phyloP scores from a whole-genome alignment of 345 rosid genomes.

The Iberis pinnata region DNA sequence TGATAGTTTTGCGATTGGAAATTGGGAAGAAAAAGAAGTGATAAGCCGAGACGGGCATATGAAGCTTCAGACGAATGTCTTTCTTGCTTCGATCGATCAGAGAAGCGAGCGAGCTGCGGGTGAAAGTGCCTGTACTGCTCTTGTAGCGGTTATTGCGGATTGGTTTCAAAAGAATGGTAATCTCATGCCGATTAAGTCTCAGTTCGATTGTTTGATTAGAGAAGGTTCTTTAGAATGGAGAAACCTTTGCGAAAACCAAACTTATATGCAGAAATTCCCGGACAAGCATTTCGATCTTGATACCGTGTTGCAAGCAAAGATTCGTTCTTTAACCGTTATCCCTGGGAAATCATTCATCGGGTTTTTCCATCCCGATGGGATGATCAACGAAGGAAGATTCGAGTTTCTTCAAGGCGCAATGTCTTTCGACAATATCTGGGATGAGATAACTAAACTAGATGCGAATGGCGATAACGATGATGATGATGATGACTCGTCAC shows the following conservation, averaged over 20 bases:
- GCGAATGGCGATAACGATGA: conserved; percentile 15
- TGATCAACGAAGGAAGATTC: conserved; percentile 43
- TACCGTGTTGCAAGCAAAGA: conserved; percentile 50
- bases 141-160: conserved; percentile 56
- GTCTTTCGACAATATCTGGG: conserved; percentile 68
- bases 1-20: conserved; percentile 48
- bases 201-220: conserved; percentile 53
- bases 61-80: conserved; percentile 50
- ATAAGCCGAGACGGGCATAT: conserved; percentile 50
- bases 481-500: conserved; percentile 15
- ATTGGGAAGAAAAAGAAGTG: conserved; percentile 59
- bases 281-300: conserved; percentile 74
- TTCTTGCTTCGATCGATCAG: conserved; percentile 67
- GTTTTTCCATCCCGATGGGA: conserved; percentile 56
- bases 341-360: conserved; percentile 53
- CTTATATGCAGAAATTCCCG: conserved; percentile 40
- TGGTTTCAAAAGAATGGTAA: conserved; percentile 53
- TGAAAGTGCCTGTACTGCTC: conserved; percentile 66
- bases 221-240: conserved; percentile 68
- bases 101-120: conserved; percentile 67
- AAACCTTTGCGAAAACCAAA: conserved; percentile 52
- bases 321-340: conserved; percentile 36
- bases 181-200: conserved; percentile 53
- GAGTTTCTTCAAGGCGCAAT: conserved; percentile 56
- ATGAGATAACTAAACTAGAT: conserved; percentile 35